These are phyloP conservation scores for Rhododendron henanense DNA, from an alignment of 148 eudicot genomes.

Conservation along the genomic window DNA sequence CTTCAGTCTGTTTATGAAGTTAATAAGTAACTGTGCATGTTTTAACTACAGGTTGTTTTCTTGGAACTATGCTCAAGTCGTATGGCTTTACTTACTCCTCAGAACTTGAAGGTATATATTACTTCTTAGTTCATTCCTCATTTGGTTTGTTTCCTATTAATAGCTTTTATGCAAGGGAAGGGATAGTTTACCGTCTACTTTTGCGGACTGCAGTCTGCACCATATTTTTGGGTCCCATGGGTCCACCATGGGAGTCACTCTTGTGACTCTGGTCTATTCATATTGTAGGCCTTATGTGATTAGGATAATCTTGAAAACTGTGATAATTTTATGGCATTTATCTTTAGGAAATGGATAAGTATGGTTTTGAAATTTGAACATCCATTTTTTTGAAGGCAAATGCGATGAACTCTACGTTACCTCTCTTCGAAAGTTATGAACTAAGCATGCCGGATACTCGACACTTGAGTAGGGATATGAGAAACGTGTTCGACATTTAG, in stretches of 20 bases:
- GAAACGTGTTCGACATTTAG: background rate
- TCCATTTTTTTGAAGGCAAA: background rate
- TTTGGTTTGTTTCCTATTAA: background rate
- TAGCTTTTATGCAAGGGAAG: background rate
- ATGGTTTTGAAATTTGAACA: background rate
- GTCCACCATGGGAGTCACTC: background rate
- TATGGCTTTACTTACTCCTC: constrained; percentile 67
- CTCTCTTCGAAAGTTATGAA: background rate
- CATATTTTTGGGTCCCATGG: background rate
- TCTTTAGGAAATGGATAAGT: background rate
- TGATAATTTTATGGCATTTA: background rate
- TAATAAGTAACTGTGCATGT: background rate
- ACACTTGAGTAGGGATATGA: background rate
- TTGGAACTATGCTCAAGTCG: constrained; percentile 92
- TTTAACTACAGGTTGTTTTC: constrained; percentile 66
- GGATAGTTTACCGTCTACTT: background rate
- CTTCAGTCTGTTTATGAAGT: background rate
- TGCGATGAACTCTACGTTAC: background rate
- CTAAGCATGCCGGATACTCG: background rate
- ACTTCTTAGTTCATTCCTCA: background rate
- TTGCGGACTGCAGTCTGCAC: background rate
- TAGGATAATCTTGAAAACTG: background rate
- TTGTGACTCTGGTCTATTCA: background rate
- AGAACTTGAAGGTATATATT: constrained; percentile 56
- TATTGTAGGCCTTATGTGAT: background rate